A percentile compares a stretch with the other conserved stretches of the same genome.
Conservation (phyloP, 768 basidiomycete genomes). For the Pulveroboletus sp. region DNA sequence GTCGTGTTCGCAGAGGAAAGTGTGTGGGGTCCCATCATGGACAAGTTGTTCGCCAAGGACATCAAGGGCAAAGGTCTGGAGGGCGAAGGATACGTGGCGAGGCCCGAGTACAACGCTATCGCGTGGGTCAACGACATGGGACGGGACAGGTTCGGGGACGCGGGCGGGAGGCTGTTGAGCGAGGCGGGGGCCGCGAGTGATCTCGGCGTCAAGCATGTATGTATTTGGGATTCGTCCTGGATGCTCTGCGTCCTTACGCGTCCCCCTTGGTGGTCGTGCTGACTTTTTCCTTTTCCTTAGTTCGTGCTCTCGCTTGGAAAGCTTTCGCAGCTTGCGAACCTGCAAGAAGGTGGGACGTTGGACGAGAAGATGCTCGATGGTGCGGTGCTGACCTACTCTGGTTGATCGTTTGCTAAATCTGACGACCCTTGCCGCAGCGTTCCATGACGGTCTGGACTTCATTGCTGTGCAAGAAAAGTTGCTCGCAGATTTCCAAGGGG, state of each 20-base stretch:
- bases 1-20: conserved; percentile 78
- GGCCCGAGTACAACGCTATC: conserved; percentile 47
- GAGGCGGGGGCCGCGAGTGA: conserved; percentile 56
- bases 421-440: conserved; percentile 43
- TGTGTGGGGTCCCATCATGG: conserved; percentile 57
- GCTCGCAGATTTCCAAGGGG: conserved; percentile 54
- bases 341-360: conserved; percentile 40
- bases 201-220: conserved; percentile 75
- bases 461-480: conserved; percentile 78
- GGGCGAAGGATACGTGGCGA: conserved; percentile 36
- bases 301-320: conserved; percentile 91
- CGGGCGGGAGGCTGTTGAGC: conserved; percentile 58
- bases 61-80: conserved; percentile 25
- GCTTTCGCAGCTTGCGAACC: conserved; percentile 67
- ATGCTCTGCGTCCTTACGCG: neutral
- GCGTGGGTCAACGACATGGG: conserved; percentile 90
- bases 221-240: conserved; percentile 15
- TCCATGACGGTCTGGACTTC: conserved; percentile 86
- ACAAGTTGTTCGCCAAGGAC: conserved; percentile 55
- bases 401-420: neutral
- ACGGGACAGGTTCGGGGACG: conserved; percentile 58
- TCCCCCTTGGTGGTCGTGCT: neutral
- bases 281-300: conserved; percentile 38
- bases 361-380: conserved; percentile 58
- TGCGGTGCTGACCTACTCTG: conserved; percentile 24